phyloP scores from a whole-genome alignment of 257 asterid species.

The Voacanga thouarsii region DNA sequence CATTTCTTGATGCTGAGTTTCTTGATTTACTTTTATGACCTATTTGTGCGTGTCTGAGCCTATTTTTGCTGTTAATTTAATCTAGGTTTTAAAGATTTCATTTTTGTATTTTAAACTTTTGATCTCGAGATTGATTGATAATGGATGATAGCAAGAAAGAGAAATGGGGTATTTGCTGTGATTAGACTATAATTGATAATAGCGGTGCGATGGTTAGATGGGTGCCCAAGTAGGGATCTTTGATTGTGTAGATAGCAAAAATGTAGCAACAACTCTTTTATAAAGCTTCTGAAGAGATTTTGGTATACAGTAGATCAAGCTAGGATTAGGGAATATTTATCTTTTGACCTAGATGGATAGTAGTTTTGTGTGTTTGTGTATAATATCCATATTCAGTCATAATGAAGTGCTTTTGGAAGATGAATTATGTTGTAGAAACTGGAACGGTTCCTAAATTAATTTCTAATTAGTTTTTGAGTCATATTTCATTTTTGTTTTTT shows the following conservation, averaged over 20 bases:
- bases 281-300: slow-evolving; percentile 30
- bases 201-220: too few species aligned
- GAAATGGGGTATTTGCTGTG: slow-evolving; percentile 31
- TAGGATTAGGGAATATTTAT: slow-evolving; percentile 30
- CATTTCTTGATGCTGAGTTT: slow-evolving; percentile 77
- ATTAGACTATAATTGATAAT: slow-evolving; percentile 50
- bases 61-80: not conserved
- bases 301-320: slow-evolving; percentile 36
- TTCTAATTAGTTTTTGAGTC: slow-evolving; percentile 7
- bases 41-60: slow-evolving; percentile 93
- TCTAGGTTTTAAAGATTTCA: not conserved
- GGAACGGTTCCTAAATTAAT: not conserved
- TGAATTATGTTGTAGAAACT: slow-evolving; percentile 19
- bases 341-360: slow-evolving; percentile 31
- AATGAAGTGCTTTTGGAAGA: slow-evolving; percentile 21
- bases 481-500: not conserved
- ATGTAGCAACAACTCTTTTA: slow-evolving; percentile 17
- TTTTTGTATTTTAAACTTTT: too few species aligned
- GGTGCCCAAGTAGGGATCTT: too few species aligned
- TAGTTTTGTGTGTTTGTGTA: slow-evolving; percentile 26
- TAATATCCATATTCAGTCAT: slow-evolving; percentile 32
- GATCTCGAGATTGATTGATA: not conserved
- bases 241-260: too few species aligned
- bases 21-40: slow-evolving; percentile 40
- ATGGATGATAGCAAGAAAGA: not conserved